Evolutionary conservation across 495 filamentous ascomycete genomes (phyloP).

Genomic region (Neurospora cerealis): DNA sequence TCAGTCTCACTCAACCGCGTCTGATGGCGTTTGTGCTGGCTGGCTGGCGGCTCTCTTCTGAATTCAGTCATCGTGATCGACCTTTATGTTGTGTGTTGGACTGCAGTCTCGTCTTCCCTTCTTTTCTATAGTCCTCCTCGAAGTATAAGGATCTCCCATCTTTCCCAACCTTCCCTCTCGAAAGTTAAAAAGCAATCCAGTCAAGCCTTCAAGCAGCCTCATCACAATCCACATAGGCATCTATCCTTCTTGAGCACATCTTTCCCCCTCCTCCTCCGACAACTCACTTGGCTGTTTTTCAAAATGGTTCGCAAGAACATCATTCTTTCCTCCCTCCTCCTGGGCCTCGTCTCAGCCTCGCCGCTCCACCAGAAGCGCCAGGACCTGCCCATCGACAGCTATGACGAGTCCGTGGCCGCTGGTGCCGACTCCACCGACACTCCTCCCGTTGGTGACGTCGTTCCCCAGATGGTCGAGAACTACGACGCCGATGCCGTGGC

Average conservation of each 20-base stretch:
- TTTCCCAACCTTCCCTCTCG: background rate
- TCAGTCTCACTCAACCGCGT: background rate
- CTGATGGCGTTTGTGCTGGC: background rate
- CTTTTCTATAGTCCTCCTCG: background rate
- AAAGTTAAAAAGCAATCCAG: background rate
- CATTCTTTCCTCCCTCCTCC: slow-evolving; percentile 5
- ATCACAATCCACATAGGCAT: background rate
- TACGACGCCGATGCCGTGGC: slow-evolving; percentile 1
- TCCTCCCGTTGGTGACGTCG: background rate
- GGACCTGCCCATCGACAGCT: slow-evolving; percentile 2
- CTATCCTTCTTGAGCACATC: background rate
- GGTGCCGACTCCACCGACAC: background rate
- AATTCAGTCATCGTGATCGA: background rate
- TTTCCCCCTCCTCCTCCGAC: background rate
- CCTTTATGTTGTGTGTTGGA: background rate
- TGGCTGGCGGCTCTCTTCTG: background rate
- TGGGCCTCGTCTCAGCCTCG: slow-evolving; percentile 1
- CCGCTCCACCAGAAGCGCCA: slow-evolving; percentile 3
- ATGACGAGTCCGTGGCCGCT: background rate
- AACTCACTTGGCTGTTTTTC: background rate
- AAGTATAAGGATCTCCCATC: background rate
- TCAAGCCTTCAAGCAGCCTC: background rate
- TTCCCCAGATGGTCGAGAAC: background rate
- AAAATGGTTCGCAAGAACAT: slow-evolving; percentile 2
- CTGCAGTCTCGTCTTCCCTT: background rate